phyloP scores from a whole-genome alignment of 2,329 filamentous ascomycete species.

The Leptographium flavum region DNA sequence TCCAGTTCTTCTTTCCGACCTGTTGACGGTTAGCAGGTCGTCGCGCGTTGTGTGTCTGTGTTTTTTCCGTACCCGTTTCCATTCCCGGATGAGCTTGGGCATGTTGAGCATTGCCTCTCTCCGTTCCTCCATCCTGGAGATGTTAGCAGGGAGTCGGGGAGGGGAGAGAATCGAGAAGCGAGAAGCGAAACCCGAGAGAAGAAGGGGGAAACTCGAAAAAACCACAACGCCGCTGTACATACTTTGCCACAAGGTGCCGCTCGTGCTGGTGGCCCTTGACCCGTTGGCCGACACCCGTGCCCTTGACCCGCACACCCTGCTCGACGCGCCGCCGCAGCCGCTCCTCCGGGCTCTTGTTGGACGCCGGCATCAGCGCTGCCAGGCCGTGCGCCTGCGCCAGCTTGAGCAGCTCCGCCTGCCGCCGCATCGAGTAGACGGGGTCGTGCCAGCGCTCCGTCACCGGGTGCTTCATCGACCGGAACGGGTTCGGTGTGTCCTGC shows the following conservation, averaged over 20 bases:
- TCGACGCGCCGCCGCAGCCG: conserved; percentile 60
- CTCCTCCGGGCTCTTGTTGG: conserved; percentile 59
- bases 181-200: too few relatives aligned
- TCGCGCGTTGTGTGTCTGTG: neutral
- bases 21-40: conserved; percentile 19
- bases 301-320: conserved; percentile 72
- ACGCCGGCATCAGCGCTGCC: conserved; percentile 64
- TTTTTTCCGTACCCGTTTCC: conserved; percentile 65
- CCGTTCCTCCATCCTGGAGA: conserved; percentile 62
- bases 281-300: conserved; percentile 79
- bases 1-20: conserved; percentile 42
- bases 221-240: conserved; percentile 23
- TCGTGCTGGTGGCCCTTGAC: conserved; percentile 96
- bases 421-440: conserved; percentile 67
- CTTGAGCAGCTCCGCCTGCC: conserved; percentile 85
- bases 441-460: conserved; percentile 71
- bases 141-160: conserved; percentile 2
- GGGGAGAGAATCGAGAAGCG: too few relatives aligned
- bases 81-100: conserved; percentile 80
- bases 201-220: too few relatives aligned
- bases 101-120: conserved; percentile 89
- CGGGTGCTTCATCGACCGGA: conserved; percentile 65
- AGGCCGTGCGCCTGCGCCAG: conserved; percentile 66
- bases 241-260: conserved; percentile 64
- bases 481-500: conserved; percentile 57